Evolutionary conservation across 305 asterid species (phyloP).

Genomic region (Solanum aculeatissimum): DNA sequence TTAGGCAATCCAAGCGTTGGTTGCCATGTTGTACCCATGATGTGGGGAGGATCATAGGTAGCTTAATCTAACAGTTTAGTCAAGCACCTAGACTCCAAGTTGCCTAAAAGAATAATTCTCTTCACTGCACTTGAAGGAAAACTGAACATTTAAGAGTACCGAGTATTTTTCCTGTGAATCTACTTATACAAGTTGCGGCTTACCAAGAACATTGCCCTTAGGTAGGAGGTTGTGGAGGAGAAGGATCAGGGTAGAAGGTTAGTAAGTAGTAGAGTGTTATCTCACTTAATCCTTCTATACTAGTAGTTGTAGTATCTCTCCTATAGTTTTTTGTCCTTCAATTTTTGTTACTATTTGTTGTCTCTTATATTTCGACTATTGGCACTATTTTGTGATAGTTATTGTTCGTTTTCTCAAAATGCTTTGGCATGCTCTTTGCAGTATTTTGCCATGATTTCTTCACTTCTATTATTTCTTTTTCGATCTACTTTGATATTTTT

Average conservation of each 20-base stretch:
- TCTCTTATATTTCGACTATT: neutral
- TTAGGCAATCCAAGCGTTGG: neutral
- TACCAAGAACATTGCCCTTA: neutral
- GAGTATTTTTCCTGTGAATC: neutral
- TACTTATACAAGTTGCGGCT: neutral
- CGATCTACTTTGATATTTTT: neutral
- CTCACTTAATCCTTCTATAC: neutral
- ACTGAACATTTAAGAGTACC: neutral
- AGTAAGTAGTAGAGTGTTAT: neutral
- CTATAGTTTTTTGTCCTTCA: neutral
- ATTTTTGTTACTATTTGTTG: neutral
- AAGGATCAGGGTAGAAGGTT: neutral
- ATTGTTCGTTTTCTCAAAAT: neutral
- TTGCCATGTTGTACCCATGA: neutral
- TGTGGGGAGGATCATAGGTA: neutral
- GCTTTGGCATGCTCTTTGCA: neutral
- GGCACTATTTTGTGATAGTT: neutral
- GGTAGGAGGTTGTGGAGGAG: neutral
- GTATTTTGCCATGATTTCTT: neutral
- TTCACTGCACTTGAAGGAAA: neutral
- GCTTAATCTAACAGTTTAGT: neutral
- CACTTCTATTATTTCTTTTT: neutral
- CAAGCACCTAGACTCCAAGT: neutral
- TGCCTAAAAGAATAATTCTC: neutral
- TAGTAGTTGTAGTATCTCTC: neutral